These are phyloP conservation scores for Talaromyces funiculosus DNA, from an alignment of 2,329 filamentous ascomycete species.

Conservation along the genomic window DNA sequence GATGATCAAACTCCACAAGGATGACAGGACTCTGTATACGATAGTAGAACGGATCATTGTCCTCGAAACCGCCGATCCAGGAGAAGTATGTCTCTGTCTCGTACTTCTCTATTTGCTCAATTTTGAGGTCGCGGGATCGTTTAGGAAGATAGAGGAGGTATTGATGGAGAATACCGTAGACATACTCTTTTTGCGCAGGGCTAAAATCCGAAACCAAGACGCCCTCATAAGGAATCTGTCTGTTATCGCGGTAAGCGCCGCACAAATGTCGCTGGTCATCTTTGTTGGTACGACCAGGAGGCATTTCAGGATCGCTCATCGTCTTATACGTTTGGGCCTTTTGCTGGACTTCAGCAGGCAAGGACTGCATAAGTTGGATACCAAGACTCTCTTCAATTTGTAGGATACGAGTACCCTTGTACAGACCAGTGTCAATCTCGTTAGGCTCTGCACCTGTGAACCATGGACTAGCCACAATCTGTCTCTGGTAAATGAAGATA, in stretches of 20 bases:
- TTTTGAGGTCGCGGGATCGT: constrained; percentile 32
- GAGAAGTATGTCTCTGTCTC: constrained; percentile 70
- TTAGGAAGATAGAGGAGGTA: constrained; percentile 64
- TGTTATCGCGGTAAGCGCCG: constrained; percentile 73
- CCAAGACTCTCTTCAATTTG: constrained; percentile 60
- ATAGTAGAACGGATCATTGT: constrained; percentile 70
- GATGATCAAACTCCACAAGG: constrained; percentile 72
- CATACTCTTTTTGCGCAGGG: constrained; percentile 45
- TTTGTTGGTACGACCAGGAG: constrained; percentile 62
- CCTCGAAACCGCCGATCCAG: constrained; percentile 65
- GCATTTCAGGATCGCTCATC: constrained; percentile 62
- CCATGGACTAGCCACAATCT: constrained; percentile 66
- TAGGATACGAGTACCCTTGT: constrained; percentile 61
- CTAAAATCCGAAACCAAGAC: constrained; percentile 47
- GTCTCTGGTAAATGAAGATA: constrained; percentile 59
- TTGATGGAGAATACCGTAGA: constrained; percentile 57
- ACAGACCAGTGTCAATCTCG: constrained; percentile 59
- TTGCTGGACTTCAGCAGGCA: constrained; percentile 43
- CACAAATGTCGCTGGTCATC: constrained; percentile 74
- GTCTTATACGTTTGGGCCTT: constrained; percentile 53
- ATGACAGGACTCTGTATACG: constrained; percentile 71
- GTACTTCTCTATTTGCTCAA: constrained; percentile 51
- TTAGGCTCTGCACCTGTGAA: constrained; percentile 80
- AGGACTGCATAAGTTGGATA: constrained; percentile 63
- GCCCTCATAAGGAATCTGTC: constrained; percentile 69